Evolutionary conservation across 2,329 filamentous ascomycete species (phyloP).

Genomic region (Fusarium sulawesiense): DNA sequence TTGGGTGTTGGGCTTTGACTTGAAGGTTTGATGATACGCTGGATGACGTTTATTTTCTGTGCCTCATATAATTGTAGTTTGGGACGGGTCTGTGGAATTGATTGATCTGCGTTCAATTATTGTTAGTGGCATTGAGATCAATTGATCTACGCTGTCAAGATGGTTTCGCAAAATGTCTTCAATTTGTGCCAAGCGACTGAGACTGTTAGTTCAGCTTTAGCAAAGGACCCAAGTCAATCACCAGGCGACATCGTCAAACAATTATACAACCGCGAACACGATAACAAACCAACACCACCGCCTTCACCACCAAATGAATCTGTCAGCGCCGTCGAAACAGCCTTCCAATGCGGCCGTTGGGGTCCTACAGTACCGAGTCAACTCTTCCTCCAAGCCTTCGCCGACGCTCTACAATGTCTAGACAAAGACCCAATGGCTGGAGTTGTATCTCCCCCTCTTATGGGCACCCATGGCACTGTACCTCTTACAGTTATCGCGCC

Average conservation of each 20-base stretch:
- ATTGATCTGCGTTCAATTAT: too few relatives aligned
- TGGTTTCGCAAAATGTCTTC: conserved; percentile 54
- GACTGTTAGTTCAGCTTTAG: conserved; percentile 69
- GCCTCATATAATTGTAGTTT: not conserved
- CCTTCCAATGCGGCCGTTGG: conserved; percentile 74
- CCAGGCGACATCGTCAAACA: conserved; percentile 66
- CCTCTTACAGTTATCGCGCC: conserved; percentile 73
- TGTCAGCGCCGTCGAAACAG: conserved; percentile 60
- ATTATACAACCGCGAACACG: conserved; percentile 58
- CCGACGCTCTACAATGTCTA: conserved; percentile 70
- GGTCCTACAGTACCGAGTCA: conserved; percentile 71
- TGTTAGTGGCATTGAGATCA: too few relatives aligned
- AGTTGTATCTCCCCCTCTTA: conserved; percentile 63
- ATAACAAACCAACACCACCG: conserved; percentile 33
- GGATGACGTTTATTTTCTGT: conserved; percentile 5
- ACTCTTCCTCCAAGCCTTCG: conserved; percentile 75
- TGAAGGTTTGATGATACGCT: not conserved
- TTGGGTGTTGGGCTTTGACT: not conserved
- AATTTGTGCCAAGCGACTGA: conserved; percentile 63
- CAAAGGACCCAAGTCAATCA: conserved; percentile 62
- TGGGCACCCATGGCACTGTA: conserved; percentile 68
- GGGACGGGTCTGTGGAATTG: not conserved
- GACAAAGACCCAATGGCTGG: conserved; percentile 63
- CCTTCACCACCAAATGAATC: not conserved
- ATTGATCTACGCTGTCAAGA: not conserved